These are phyloP conservation scores for Gastrodia elata DNA, from an alignment of 106 monocot species.

Conservation along the genomic window DNA sequence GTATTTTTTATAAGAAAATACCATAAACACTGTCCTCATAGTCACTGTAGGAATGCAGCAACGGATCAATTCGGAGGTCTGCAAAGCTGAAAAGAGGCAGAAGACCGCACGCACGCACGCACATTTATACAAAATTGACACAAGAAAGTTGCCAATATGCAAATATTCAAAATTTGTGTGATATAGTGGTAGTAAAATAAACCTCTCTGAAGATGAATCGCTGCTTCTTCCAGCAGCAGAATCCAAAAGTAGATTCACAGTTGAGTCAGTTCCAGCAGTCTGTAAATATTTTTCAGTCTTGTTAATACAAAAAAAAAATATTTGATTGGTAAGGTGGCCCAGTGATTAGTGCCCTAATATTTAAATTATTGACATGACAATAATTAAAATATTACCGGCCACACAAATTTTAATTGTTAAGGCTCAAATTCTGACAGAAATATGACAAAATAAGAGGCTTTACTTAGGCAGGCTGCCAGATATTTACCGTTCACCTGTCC, in stretches of 20 bases:
- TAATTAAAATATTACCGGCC: no score
- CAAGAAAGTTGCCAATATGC: no score
- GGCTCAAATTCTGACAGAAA: no score
- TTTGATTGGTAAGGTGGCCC: no score
- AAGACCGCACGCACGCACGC: not conserved
- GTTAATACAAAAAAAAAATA: slow-evolving; percentile 17
- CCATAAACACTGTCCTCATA: slow-evolving; percentile 99
- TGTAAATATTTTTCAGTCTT: slow-evolving; percentile 27
- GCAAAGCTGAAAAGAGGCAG: slow-evolving; percentile 23
- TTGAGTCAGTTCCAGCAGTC: slow-evolving; percentile 97
- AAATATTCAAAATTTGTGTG: not conserved
- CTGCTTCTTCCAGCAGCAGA: slow-evolving; percentile 17
- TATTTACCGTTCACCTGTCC: no score
- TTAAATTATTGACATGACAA: no score
- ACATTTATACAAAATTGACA: not conserved
- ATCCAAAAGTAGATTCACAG: slow-evolving; percentile 81
- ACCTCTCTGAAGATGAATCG: slow-evolving; percentile 57
- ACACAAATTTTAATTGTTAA: no score
- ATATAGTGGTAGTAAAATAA: no score
- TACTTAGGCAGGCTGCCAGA: no score
- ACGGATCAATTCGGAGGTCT: slow-evolving; percentile 46
- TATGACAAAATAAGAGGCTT: no score
- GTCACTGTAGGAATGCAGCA: slow-evolving; percentile 76
- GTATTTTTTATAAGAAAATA: slow-evolving; percentile 22
- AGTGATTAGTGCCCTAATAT: no score